Evolutionary conservation across 1,139 yeast species (phyloP), one percentile per base, ranked within the genome.

Genomic region (Yamadazyma trypodendri): DNA sequence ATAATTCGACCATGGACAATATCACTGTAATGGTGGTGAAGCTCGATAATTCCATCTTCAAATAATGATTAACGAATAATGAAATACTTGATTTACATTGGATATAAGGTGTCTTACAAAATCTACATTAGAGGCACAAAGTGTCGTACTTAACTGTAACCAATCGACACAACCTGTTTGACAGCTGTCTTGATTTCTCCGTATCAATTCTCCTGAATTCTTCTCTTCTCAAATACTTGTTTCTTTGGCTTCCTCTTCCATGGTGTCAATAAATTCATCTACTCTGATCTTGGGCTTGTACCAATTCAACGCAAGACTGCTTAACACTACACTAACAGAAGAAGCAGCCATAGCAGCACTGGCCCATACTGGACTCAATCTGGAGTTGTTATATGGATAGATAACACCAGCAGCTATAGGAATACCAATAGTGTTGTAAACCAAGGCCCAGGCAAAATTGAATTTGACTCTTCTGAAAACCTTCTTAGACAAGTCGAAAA

Each of bases 1-100:
- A 81, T 42, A 75, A 80, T 48, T 80, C 85, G 31, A 84, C 96
- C 13, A 84, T 96, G 3, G 99, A 92, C 61, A 92, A 92, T 58
- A 79, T 92, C 30, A 90, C 98, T 0, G 94, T 86, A 22, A 88
- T 92, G 97, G 89, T 92, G 20, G 79, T 84, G 3, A 65, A 76
- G 39, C 70, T 84, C 43, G 81, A 80, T 49, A 17, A 28, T 5
- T 28, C 31, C 31, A 28, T 28, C 12, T 28, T 28, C 12, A 28
- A 22, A 14, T 31, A 31, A 22, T 14, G 31, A 28, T 11, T 28
- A 18, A 28, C 17, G 31, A 28, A 13, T 25, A 14, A 28, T 11
- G 21, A 10, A 23, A 9, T 23, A 23, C 24, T 23, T 23, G 22
- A 20, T n/a, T 18, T 18, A 18, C 21, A 18, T 18, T 18, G n/a